Evolutionary conservation across 352 stramenopile species (phyloP).

Genomic region (Phytophthora agathidicida): DNA sequence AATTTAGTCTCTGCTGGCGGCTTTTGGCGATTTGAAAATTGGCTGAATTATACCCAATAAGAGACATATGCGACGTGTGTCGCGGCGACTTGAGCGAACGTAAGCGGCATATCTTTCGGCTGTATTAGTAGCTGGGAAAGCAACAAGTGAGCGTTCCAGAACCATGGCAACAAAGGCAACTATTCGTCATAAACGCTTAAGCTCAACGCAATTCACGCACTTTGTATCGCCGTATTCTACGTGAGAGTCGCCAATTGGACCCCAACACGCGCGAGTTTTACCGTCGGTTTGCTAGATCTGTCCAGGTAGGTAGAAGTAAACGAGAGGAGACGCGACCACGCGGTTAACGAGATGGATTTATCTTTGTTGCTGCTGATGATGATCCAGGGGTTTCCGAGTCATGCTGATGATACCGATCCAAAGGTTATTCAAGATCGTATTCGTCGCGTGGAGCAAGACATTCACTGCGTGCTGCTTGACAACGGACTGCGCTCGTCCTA

Average conservation of each 20-base stretch:
- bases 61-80: slow-evolving; percentile 15
- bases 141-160: too few relatives aligned
- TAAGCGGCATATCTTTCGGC: too few relatives aligned
- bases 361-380: slow-evolving; percentile 1
- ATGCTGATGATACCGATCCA: slow-evolving; percentile 43
- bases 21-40: slow-evolving; percentile 15
- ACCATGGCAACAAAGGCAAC: neutral
- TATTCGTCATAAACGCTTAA: slow-evolving; percentile 13
- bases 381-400: slow-evolving; percentile 49
- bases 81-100: too few relatives aligned
- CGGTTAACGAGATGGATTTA: too few relatives aligned
- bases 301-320: slow-evolving; percentile 13
- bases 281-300: slow-evolving; percentile 46
- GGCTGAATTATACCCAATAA: slow-evolving; percentile 13
- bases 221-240: slow-evolving; percentile 57
- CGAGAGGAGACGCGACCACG: too few relatives aligned
- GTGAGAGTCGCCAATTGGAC: slow-evolving; percentile 44
- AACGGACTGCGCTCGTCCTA: slow-evolving; percentile 8
- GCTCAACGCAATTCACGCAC: slow-evolving; percentile 27
- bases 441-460: slow-evolving; percentile 43
- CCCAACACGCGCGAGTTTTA: slow-evolving; percentile 53
- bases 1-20: slow-evolving; percentile 3
- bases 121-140: too few relatives aligned
- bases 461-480: too few relatives aligned
- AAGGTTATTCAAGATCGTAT: slow-evolving; percentile 42